Percentiles rank a stretch among this genome's conserved stretches.
phyloP scores from a whole-genome alignment of 2,329 filamentous ascomycete species.

The Pseudopithomyces maydicus region DNA sequence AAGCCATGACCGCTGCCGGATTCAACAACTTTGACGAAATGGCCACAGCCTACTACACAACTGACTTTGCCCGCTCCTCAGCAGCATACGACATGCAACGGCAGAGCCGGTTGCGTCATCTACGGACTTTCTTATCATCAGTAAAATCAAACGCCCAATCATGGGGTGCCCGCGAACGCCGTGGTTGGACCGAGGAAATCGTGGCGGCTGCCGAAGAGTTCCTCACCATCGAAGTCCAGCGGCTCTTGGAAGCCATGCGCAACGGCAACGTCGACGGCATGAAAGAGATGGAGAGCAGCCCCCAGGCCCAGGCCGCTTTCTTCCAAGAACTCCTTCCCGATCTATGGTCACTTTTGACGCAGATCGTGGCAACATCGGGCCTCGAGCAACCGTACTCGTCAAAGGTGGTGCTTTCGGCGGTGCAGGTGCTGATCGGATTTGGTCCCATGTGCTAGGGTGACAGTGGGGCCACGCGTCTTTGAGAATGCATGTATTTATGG shows the following conservation, averaged over 20 bases:
- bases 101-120: slow-evolving; percentile 7
- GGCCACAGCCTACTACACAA: slow-evolving; percentile 7
- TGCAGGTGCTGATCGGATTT: slow-evolving; percentile 9
- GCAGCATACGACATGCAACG: slow-evolving; percentile 12
- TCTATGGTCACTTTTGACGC: slow-evolving; percentile 7
- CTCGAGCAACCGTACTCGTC: slow-evolving; percentile 10
- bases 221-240: slow-evolving; percentile 5
- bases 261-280: slow-evolving; percentile 1
- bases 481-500: neutral
- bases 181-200: slow-evolving; percentile 10
- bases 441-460: neutral
- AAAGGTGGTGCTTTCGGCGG: slow-evolving; percentile 8
- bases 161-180: slow-evolving; percentile 10
- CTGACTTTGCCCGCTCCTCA: slow-evolving; percentile 8
- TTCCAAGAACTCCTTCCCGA: slow-evolving; percentile 10
- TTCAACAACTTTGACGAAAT: slow-evolving; percentile 10
- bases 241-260: slow-evolving; percentile 1
- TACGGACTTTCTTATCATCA: slow-evolving; percentile 4
- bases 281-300: slow-evolving; percentile 1
- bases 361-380: slow-evolving; percentile 8
- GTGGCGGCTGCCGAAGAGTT: slow-evolving; percentile 8
- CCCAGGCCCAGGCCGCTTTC: slow-evolving; percentile 5
- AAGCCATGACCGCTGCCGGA: slow-evolving; percentile 9
- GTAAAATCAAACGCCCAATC: slow-evolving; percentile 3
- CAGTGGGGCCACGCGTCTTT: neutral